phyloP scores from a whole-genome alignment of 2,329 filamentous ascomycete species.

The Ascocoryne sarcoides region DNA sequence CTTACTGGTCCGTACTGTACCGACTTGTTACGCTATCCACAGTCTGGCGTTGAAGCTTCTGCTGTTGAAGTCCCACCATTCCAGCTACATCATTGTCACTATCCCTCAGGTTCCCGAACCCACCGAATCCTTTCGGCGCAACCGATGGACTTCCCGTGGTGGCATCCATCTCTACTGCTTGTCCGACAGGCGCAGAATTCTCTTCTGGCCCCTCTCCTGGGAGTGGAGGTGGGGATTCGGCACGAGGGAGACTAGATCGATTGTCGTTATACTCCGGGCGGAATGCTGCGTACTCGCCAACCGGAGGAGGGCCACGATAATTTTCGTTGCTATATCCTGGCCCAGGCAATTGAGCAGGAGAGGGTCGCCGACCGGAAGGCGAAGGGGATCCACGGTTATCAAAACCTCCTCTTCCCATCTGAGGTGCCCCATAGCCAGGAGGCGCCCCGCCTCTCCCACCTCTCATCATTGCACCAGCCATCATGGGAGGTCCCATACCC shows the following conservation, averaged over 20 bases:
- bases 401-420: constrained; percentile 14
- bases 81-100: constrained; percentile 65
- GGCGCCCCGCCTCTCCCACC: constrained; percentile 36
- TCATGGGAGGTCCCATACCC: constrained; percentile 33
- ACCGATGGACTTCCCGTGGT: constrained; percentile 43
- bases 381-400: constrained; percentile 11
- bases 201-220: constrained; percentile 36
- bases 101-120: constrained; percentile 44
- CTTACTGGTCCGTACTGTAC: constrained; percentile 69
- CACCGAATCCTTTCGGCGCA: constrained; percentile 35
- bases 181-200: constrained; percentile 38
- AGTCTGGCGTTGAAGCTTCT: constrained; percentile 37
- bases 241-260: constrained; percentile 42
- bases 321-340: constrained; percentile 11
- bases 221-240: constrained; percentile 56
- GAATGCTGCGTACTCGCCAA: constrained; percentile 22
- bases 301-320: constrained; percentile 11
- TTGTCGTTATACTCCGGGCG: constrained; percentile 9
- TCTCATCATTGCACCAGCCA: constrained; percentile 32
- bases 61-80: constrained; percentile 64
- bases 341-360: constrained; percentile 10
- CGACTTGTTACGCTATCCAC: constrained; percentile 59
- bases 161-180: constrained; percentile 75
- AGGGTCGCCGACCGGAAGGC: constrained; percentile 15
- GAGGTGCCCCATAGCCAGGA: constrained; percentile 28